Base-by-base conservation (phyloP, 164 flowering plant species). In the Magnolia changhungtana region DNA sequence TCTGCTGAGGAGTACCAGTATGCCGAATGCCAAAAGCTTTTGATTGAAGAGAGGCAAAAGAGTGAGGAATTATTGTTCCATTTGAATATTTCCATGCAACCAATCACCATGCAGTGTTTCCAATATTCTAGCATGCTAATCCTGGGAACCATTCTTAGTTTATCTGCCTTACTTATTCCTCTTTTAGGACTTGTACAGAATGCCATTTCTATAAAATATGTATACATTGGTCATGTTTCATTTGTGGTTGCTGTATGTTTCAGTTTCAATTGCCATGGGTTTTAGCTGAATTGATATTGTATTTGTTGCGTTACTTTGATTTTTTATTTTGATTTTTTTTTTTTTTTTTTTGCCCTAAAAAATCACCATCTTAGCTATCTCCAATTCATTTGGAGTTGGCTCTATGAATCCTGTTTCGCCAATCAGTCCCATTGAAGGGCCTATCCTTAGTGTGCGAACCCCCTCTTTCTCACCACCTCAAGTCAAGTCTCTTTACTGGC, bases 11-110 rank as follows among this genome's bases (percentile, higher is more conserved):
- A 88, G 66, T 80, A 82, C 50, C 75, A 84, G 50, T 23, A 29
- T 75, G 74, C 77, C 18, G 85, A 87, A 64, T 83, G 79, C 78
- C 89, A 90, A 73, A 82, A 80, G 79, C 83, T 80, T 76, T 74
- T 88, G 49, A 77, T 79, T 82, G 91, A 89, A 84, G 91, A 90
- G 76, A 87, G 77, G 50, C 76, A 82, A 59, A 92, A 87, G 80
- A 86, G 96, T 90, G 81, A 84, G 96, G 50, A 77, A 51, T 31
- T 18, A 16, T n/a, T 20, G 23, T 21, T 21, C 68, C 68, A 21
- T 66, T 9, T 66, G 13, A 27, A 20, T 66, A 21, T 21, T 21
- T 66, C n/a, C 21, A 11, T 66, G 13, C 29, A 37, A 37, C 45
- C 68, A 21, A 10, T 13, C 13, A 21, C 19, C 29, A 23, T 66